phyloP scores from a whole-genome alignment of 768 basidiomycete species.

The Steccherinum ochraceum region DNA sequence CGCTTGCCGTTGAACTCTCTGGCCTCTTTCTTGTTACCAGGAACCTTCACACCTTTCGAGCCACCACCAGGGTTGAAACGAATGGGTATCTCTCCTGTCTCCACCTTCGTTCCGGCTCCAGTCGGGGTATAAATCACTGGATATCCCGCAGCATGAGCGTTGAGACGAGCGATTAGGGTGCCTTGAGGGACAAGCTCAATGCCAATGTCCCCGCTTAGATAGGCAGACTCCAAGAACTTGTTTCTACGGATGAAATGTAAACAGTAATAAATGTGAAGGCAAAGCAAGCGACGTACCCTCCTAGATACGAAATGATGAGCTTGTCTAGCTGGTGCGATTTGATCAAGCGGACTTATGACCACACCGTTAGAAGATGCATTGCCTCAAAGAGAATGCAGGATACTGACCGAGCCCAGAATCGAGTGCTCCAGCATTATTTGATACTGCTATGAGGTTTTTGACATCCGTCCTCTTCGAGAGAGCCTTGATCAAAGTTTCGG shows the following conservation, averaged over 20 bases:
- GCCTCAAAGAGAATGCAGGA: background rate
- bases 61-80: constrained; percentile 71
- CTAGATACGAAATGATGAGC: constrained; percentile 83
- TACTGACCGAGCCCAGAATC: constrained; percentile 61
- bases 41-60: constrained; percentile 56
- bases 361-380: constrained; percentile 1
- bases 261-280: background rate
- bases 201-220: constrained; percentile 71
- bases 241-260: constrained; percentile 39
- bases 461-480: constrained; percentile 68
- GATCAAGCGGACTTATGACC: constrained; percentile 50
- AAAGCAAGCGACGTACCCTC: constrained; percentile 45
- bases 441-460: constrained; percentile 66
- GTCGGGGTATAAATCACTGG: constrained; percentile 89
- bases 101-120: constrained; percentile 81
- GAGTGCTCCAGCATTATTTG: constrained; percentile 75
- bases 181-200: constrained; percentile 89
- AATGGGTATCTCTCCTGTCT: constrained; percentile 70
- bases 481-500: constrained; percentile 83
- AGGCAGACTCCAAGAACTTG: constrained; percentile 74
- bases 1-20: constrained; percentile 66
- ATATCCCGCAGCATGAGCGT: constrained; percentile 86
- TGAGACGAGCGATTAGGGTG: constrained; percentile 81
- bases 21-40: constrained; percentile 68
- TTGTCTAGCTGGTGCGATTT: constrained; percentile 69